These are phyloP conservation scores for Wickerhamomyces bisporus DNA, from an alignment of 805 yeast genomes.

Conservation along the genomic window DNA sequence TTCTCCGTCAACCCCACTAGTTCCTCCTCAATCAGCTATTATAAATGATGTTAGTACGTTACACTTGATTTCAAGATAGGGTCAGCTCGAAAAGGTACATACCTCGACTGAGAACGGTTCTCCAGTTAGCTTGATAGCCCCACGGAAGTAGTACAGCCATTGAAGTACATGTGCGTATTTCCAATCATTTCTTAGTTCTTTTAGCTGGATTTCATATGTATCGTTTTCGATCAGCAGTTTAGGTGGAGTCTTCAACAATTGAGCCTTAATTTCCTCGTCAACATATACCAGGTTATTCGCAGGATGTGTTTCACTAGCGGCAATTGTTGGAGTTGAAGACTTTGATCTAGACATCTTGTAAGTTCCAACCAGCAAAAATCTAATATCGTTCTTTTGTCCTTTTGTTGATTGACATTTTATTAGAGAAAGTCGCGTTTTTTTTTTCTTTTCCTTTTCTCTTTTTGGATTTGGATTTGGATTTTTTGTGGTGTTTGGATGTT, in stretches of 20 bases:
- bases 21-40: slow-evolving; percentile 47
- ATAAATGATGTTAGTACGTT: slow-evolving; percentile 4
- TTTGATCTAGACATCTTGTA: slow-evolving; percentile 17
- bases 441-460: no score
- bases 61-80: not conserved
- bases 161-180: slow-evolving; percentile 39
- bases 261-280: slow-evolving; percentile 30
- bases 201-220: slow-evolving; percentile 25
- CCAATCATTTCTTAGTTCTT: slow-evolving; percentile 31
- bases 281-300: slow-evolving; percentile 21
- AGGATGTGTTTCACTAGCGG: slow-evolving; percentile 19
- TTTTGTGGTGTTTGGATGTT: no score
- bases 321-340: slow-evolving; percentile 14
- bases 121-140: slow-evolving; percentile 41
- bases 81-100: slow-evolving; percentile 21
- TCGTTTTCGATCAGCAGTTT: slow-evolving; percentile 34
- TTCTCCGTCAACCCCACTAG: slow-evolving; percentile 40
- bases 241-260: slow-evolving; percentile 35
- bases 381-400: not conserved
- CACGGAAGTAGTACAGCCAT: slow-evolving; percentile 54
- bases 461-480: no score
- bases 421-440: no score
- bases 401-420: not conserved
- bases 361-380: not conserved
- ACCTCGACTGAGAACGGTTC: slow-evolving; percentile 52